Base-by-base conservation (phyloP, 1,139 yeast species). In the Geotrichum histeridarum region DNA sequence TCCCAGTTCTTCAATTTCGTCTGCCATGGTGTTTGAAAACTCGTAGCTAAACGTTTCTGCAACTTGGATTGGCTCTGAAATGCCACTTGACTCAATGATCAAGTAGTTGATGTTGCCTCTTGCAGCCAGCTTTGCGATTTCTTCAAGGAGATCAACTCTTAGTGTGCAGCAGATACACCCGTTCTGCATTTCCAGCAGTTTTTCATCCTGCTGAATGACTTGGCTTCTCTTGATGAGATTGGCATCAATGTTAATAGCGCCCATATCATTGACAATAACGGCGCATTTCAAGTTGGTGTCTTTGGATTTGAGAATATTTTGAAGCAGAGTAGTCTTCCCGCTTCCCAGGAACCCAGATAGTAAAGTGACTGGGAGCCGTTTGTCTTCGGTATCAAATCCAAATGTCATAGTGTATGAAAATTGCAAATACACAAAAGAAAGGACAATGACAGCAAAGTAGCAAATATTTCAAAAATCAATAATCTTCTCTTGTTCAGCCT, bases 91-190 rank as follows among this genome's bases (percentile, higher is more conserved):
- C 59, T 76, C 79, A 45, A 76, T 76, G 3, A 76, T 67, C 41
- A 76, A 73, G 58, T 76, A 76, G 44, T 76, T 73, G 50, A 70
- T 73, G 38, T 67, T 67, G 4, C 71, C 73, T 6, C 62, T 56
- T 35, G 64, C 65, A 11, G 75, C 75, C 18, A 76, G 63, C 2
- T 63, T 51, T 3, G 73, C 73, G 55, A 76, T 64, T 58, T 76
- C 78, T 56, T 74, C 78, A 17, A 76, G 60, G 50, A 76, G 63
- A 57, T 76, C 79, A 6, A 77, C 78, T 50, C 80, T 66, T 47
- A 76, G 67, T 1, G 79, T 76, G 58, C 79, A 76, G 56, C 79
- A 76, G 27, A 75, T 75, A 56, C 79, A 76, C 2, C 79, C 80
- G 57, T 76, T 76, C 56, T 76, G 78, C 39, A 76, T 63, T 56